phyloP scores from a whole-genome alignment of 768 basidiomycete genomes.

The Lentinula raphanica region DNA sequence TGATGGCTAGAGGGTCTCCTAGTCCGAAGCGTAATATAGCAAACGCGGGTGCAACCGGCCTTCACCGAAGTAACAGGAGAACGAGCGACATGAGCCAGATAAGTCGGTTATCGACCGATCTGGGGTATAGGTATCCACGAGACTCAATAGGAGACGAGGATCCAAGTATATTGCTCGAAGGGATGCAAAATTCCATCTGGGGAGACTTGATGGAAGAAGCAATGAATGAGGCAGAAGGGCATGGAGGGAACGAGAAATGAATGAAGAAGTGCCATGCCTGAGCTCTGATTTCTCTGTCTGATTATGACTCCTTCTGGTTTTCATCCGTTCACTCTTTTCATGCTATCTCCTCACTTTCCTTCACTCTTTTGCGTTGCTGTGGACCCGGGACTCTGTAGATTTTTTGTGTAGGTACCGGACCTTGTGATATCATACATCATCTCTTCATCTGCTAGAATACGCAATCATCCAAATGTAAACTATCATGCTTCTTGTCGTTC shows the following conservation, averaged over 20 bases:
- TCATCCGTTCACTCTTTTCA: too few species aligned
- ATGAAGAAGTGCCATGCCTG: too few species aligned
- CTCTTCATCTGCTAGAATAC: too few species aligned
- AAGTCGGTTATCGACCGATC: slow-evolving; percentile 54
- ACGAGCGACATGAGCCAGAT: slow-evolving; percentile 58
- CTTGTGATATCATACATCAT: too few species aligned
- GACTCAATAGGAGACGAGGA: slow-evolving; percentile 38
- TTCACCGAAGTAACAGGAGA: slow-evolving; percentile 52
- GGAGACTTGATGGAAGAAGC: slow-evolving; percentile 48
- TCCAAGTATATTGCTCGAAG: slow-evolving; percentile 45
- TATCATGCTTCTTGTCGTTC: too few species aligned
- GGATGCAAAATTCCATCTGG: slow-evolving; percentile 68
- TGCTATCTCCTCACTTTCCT: too few species aligned
- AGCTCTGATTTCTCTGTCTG: too few species aligned
- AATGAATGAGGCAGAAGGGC: slow-evolving; percentile 41
- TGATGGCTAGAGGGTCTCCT: not conserved
- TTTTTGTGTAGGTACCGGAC: too few species aligned
- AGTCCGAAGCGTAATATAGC: slow-evolving; percentile 13
- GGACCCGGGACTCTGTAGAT: too few species aligned
- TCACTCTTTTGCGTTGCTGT: too few species aligned
- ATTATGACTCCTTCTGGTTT: too few species aligned
- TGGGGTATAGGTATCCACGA: slow-evolving; percentile 38
- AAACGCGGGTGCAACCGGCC: slow-evolving; percentile 31
- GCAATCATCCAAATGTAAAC: too few species aligned
- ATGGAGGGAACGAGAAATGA: slow-evolving; percentile 21